Evolutionary conservation across 257 asterid species (phyloP), one percentile per base, ranked within the genome.

Genomic region (Anisodus acutangulus): DNA sequence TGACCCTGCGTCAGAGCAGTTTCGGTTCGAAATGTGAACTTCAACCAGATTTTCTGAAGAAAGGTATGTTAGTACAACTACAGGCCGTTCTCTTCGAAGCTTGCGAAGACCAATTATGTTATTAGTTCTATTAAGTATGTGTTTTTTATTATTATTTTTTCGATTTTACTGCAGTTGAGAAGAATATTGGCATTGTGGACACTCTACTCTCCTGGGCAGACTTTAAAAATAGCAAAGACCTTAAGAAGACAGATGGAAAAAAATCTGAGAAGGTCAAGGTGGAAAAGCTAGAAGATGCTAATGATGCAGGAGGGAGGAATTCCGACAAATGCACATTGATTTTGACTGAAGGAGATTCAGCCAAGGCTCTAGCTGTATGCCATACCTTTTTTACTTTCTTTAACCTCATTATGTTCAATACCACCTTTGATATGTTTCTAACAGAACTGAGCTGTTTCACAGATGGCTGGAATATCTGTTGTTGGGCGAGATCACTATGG

Each of bases 291-390:
- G 92, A 91, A 64, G 98, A 97, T 88, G 98, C 99, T 55, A 94
- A 95, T 84, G 97, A 93, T 86, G 98, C 98, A 62, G 98, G 99
- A 67, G 98, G 94, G 79, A 97, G 54, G 85, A 90, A 90, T 78
- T 92, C 98, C 31, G 98, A 93, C 12, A 92, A 85, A 87, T 97
- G 99, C 86, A 97, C 99, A 55, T 90, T 97, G 87, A 95, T 97
- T 85, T 90, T 97, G 92, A 97, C 99, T 22, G 98, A 97, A 92
- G 99, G 99, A 89, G 99, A 97, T 91, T 97, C 99, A 13, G 99
- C 99, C 80, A 95, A 94, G 91, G 97, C 98, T 82, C 98, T 97
- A 78, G 99, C 98, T 47, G 98, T 97, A 91, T 91, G 97, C 89
- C 66, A 10, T 31, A 26, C 53, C 8, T 12, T 45, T 3, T 68